A percentile compares a stretch with the other conserved stretches of the same genome.
Evolutionary conservation across 495 filamentous ascomycete species (phyloP).

Genomic region (Staphylotrichum longicolle): DNA sequence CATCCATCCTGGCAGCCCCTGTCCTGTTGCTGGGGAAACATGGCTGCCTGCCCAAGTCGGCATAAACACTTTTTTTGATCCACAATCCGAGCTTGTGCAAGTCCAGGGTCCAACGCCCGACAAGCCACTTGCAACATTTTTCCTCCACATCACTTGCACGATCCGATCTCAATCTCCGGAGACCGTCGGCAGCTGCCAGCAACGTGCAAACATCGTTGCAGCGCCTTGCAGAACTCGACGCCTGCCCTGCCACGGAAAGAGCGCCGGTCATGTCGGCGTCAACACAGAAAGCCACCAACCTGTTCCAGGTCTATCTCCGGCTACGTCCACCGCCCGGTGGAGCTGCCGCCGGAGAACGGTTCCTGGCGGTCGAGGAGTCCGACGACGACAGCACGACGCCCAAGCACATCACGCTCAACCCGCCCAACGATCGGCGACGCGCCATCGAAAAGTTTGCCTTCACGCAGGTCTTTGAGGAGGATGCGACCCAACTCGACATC

Average conservation of each 20-base stretch:
- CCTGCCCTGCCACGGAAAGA: conserved; percentile 22
- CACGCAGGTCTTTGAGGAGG: conserved; percentile 88
- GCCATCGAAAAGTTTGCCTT: conserved; percentile 93
- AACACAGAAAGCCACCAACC: conserved; percentile 42
- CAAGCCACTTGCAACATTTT: conserved; percentile 1
- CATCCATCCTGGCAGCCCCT: neutral
- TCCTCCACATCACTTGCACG: neutral
- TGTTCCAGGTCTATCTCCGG: conserved; percentile 92
- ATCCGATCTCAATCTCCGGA: neutral
- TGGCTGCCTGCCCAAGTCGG: neutral
- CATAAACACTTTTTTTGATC: conserved; percentile 17
- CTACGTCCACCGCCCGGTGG: conserved; percentile 67
- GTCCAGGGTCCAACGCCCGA: neutral
- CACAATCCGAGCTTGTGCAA: neutral
- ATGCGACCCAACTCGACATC: conserved; percentile 76
- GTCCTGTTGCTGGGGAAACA: conserved; percentile 18
- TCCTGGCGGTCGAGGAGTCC: conserved; percentile 70
- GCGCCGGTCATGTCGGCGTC: conserved; percentile 25
- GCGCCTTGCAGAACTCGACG: no score
- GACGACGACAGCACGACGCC: conserved; percentile 50
- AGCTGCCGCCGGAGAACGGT: conserved; percentile 58
- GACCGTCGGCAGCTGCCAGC: neutral
- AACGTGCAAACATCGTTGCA: no score
- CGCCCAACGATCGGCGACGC: conserved; percentile 77
- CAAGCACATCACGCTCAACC: conserved; percentile 84